Base-by-base conservation (phyloP, 2,329 filamentous ascomycete species). In the Colletotrichum lini region DNA sequence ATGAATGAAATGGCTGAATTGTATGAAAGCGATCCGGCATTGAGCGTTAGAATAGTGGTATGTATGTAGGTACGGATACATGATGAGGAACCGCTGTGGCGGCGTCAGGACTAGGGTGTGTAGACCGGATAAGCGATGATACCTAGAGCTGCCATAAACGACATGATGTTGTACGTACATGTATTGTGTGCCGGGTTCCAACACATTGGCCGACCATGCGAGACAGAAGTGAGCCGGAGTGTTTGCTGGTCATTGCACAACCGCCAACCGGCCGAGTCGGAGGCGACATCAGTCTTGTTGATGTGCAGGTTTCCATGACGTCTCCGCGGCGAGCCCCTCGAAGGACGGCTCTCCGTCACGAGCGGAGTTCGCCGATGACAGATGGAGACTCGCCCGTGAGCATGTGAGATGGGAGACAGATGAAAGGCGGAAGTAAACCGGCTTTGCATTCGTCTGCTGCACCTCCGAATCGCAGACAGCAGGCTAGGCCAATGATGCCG, bases 391-490 rank as follows among this genome's bases (percentile, higher is more conserved):
- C 44, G 30, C 16, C 15, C 9, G 40, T 42, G 40, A 42, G 12
- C 40, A 42, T 42, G 40, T 4, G 40, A 16, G 42, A 44, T 44
- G 42, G 42, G 12, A 44, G 42, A 44, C 4, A 7, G 42, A 38
- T 38, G 35, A 15, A 44, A 44, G 44, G 58, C 58, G 26, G 21
- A 15, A 21, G 26, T 38, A 15, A 16, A 35, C 49, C 26, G 21
- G 38, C 57, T 58, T 40, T 47, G 21, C 67, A 35, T 50, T 35
- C n/a, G 13, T 52, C n/a, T 13, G 35, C 65, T 56, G 52, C 65
- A 63, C 64, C 58, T 72, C 54, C 69, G 59, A 64, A 59, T 69
- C 45, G 68, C 69, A 38, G 65, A 59, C 69, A 54, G 50, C 49
- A 30, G 49, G 47, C 30, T 54, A 38, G 52, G 40, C 69, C 69